Conservation (phyloP, 345 rosid genomes). For the Acer yangbiense region DNA sequence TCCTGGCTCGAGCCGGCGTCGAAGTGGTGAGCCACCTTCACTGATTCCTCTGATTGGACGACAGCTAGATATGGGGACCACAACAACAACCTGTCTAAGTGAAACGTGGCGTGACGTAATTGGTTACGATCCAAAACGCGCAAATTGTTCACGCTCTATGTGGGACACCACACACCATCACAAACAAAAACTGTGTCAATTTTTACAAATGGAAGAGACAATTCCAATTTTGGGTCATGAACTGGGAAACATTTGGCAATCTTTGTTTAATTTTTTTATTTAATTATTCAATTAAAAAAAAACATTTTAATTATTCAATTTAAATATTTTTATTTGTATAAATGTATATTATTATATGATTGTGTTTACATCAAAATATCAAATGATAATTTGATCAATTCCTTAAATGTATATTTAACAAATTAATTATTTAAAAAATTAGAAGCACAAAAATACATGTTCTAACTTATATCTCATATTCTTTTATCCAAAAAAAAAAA, state of each 20-base stretch:
- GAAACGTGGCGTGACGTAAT: not conserved
- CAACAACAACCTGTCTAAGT: not conserved
- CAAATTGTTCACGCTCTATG: not conserved
- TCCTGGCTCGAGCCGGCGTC: slow-evolving; percentile 2
- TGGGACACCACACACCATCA: not conserved
- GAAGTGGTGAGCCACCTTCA: not conserved
- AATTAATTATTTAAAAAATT: too few relatives aligned
- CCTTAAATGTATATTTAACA: too few relatives aligned
- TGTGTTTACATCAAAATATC: too few relatives aligned
- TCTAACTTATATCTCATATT: too few relatives aligned
- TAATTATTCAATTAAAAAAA: too few relatives aligned
- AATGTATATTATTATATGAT: too few relatives aligned
- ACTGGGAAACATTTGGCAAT: not conserved
- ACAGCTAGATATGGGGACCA: slow-evolving; percentile 1
- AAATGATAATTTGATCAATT: too few relatives aligned
- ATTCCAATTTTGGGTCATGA: not conserved
- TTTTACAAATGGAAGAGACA: not conserved
- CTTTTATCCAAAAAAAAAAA: too few relatives aligned
- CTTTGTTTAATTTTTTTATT: too few relatives aligned
- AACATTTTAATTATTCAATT: too few relatives aligned
- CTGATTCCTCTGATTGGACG: slow-evolving; percentile 4
- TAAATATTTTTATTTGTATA: too few relatives aligned
- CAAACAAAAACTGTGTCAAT: not conserved
- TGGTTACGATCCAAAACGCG: not conserved
- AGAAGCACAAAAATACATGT: too few relatives aligned